Percentiles rank a stretch among this genome's conserved stretches.
Conservation (phyloP, 345 rosid genomes). For the Gossypium longicalyx region DNA sequence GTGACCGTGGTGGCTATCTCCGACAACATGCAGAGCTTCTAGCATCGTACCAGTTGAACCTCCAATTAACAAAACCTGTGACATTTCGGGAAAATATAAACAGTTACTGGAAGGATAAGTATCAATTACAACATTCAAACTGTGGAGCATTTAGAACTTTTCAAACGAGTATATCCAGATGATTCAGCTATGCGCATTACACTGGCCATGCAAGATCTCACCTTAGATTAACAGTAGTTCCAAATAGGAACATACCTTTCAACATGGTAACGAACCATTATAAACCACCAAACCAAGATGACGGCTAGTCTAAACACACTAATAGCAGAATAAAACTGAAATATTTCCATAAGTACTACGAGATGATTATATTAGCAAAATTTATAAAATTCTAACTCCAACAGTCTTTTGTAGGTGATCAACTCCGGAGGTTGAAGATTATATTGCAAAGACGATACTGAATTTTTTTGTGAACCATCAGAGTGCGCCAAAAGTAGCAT, state of each 20-base stretch:
- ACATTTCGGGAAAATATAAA: constrained; percentile 12
- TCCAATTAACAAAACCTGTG: constrained; percentile 82
- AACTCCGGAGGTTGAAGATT: too few species aligned
- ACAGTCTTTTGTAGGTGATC: too few species aligned
- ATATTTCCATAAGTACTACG: not conserved
- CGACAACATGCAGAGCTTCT: constrained; percentile 86
- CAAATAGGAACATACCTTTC: not conserved
- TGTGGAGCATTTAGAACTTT: not conserved
- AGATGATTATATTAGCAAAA: not conserved
- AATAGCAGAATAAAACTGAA: not conserved
- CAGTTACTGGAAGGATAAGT: not conserved
- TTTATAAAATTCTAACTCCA: too few species aligned
- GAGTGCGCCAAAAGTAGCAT: too few species aligned
- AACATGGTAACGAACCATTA: not conserved
- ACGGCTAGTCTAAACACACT: not conserved
- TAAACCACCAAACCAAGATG: not conserved
- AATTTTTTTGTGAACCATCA: too few species aligned
- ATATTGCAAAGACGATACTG: too few species aligned
- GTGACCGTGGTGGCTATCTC: constrained; percentile 61
- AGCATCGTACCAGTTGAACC: constrained; percentile 99
- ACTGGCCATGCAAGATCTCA: not conserved
- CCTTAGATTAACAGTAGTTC: not conserved
- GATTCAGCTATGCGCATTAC: not conserved
- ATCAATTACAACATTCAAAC: constrained; percentile 4
- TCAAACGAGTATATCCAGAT: not conserved